Base-by-base conservation (phyloP, 1,139 yeast genomes). In the Debaryomyces psychrophilus region DNA sequence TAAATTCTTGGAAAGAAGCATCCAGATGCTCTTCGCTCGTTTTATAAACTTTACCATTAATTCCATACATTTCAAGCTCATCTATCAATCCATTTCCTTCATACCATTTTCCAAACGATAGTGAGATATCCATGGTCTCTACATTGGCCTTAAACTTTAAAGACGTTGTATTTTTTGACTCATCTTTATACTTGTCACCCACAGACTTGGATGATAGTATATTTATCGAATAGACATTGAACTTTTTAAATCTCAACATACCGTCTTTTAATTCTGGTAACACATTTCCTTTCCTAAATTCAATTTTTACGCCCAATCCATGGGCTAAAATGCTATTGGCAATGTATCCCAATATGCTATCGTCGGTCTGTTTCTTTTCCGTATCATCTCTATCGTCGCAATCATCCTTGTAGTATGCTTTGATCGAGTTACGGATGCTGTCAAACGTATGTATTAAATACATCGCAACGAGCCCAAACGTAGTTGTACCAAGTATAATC, bases 31-130 rank as follows among this genome's bases (percentile, higher is more conserved):
- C 35, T 8, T 20, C 29, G 15, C 27, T 27, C 26, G 11, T 43
- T 31, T 57, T 62, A 56, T 61, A 59, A 26, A 82, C 64, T 23
- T 71, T 69, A 3, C 90, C 92, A 27, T 69, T 71, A 61, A 85
- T 69, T 0, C 93, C 93, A 44, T 69, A 76, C 1, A 86, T 68
- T 46, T 84, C 85, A 39, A 85, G 64, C 52, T 82, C 83, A 44
- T 83, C 71, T 35, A 86, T 77, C 26, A 87, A 65, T 0, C 95
- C 95, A 41, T 77, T 75, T 0, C 90, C 85, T 49, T 79, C 79
- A 43, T 82, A 73, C 92, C 92, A 86, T 61, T 86, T 86, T 38
- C 75, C 73, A 51, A 86, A 79, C 1, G 87, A 82, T 18, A 86
- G 65, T 0, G 86, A 77, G 35, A 85, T 58, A 51, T 81, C 82